Percentiles rank a stretch among this genome's conserved stretches.
These are phyloP conservation scores for Melaleuca quinquenervia DNA, from an alignment of 345 rosid species.

Conservation along the genomic window DNA sequence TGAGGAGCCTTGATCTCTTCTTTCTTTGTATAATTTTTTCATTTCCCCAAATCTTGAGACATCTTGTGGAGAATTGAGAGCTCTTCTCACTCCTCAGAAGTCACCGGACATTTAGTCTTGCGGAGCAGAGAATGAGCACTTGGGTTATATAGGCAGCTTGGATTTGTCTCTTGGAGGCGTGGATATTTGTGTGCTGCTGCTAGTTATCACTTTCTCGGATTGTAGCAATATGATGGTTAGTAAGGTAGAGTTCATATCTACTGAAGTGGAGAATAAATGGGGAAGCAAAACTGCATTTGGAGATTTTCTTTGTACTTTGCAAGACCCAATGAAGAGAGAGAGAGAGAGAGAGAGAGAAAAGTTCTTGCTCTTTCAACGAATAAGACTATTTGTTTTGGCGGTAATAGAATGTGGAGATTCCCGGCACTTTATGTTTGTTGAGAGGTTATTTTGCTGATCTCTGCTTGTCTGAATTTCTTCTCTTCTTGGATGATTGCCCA, in stretches of 20 bases:
- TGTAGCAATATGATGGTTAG: neutral
- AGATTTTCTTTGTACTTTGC: neutral
- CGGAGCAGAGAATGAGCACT: neutral
- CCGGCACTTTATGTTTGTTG: neutral
- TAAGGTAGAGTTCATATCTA: neutral
- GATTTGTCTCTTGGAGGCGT: neutral
- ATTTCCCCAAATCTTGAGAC: neutral
- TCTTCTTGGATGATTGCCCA: neutral
- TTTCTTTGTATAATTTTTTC: neutral
- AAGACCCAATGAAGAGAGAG: neutral
- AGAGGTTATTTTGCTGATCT: neutral
- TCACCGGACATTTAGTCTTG: neutral
- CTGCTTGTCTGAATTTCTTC: neutral
- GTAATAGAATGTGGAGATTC: neutral
- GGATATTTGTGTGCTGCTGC: neutral
- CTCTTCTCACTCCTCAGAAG: neutral
- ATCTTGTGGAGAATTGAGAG: neutral
- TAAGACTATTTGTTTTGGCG: neutral
- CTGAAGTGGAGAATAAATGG: neutral
- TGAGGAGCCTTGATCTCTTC: neutral
- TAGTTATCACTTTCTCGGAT: neutral
- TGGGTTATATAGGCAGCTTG: neutral
- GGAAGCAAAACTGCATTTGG: neutral
- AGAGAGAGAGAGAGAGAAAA: neutral
- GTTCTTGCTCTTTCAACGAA: neutral